Evolutionary conservation across 2,329 filamentous ascomycete species (phyloP).

Genomic region (Seiridium unicorne): DNA sequence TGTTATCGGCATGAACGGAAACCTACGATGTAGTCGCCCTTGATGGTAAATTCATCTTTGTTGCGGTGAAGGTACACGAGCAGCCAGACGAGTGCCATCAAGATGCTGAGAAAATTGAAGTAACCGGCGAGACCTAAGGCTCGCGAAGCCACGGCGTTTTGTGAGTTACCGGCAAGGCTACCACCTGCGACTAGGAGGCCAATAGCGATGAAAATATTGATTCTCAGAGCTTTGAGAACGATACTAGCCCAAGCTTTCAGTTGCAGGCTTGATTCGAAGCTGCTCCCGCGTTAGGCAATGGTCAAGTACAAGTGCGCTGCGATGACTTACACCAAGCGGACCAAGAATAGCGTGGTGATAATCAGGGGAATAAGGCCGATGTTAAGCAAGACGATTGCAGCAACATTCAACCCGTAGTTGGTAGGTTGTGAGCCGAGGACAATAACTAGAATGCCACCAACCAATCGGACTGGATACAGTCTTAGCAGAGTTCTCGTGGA

Average conservation of each 20-base stretch:
- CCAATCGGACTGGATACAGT: neutral
- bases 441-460: constrained; percentile 2
- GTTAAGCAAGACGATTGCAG: constrained; percentile 9
- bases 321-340: neutral
- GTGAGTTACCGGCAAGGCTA: neutral
- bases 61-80: neutral
- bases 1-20: neutral
- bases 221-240: neutral
- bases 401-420: neutral
- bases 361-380: constrained; percentile 10
- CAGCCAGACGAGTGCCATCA: neutral
- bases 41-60: neutral
- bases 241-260: neutral
- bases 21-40: neutral
- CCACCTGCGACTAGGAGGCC: neutral
- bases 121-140: neutral
- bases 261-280: neutral
- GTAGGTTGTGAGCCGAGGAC: neutral
- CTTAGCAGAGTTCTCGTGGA: neutral
- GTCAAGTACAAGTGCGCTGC: neutral
- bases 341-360: neutral
- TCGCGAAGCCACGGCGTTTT: neutral
- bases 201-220: neutral
- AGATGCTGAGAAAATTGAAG: neutral
- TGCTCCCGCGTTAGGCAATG: neutral